Evolutionary conservation across 306 rosid genomes (phyloP), one percentile per base, ranked within the genome.

Genomic region (Albizia julibrissin): DNA sequence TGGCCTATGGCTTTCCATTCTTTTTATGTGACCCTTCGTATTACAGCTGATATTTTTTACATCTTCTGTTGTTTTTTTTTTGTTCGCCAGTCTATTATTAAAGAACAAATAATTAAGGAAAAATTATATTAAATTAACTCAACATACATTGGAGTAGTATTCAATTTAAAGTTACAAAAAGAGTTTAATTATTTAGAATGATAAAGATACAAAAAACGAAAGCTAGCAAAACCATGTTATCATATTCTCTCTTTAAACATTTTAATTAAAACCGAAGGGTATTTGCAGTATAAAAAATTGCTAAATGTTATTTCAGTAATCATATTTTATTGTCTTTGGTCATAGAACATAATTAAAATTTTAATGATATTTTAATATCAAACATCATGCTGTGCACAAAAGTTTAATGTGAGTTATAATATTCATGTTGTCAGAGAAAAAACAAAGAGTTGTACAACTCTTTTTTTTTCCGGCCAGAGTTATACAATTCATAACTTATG

Each of bases 1-100:
- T 9, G 72, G n/a, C 59, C 29, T 31, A 27, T 13, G 61, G 70
- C 33, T 72, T 85, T 52, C 61, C 83, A 78, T 74, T 81, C 74
- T 58, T 59, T 67, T 81, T 83, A 67, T 59, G 59, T 72, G 84
- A 72, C 54, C 34, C 54, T 22, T 58, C 14, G 65, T 22, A n/a
- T 58, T 58, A 22, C 29, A 54, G 26, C 6, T 21, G 11, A 21
- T 54, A 54, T 54, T 8, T 8, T 54, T 16, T 18, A 8, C 62
- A 54, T 21, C 4, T 15, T 47, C 9, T 56, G 62, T 5, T 52
- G 10, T 1, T 21, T 54, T 54, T 54, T n/a, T 58, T 58, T 2
- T 10, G 62, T n/a, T 56, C 5, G 62, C 62, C 62, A n/a, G n/a
- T 56, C 12, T 56, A n/a, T 21, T 9, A 9, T 56, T 21, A n/a